Evolutionary conservation across 345 rosid species (phyloP), one percentile per base, ranked within the genome.

Genomic region (Durio zibethinus): DNA sequence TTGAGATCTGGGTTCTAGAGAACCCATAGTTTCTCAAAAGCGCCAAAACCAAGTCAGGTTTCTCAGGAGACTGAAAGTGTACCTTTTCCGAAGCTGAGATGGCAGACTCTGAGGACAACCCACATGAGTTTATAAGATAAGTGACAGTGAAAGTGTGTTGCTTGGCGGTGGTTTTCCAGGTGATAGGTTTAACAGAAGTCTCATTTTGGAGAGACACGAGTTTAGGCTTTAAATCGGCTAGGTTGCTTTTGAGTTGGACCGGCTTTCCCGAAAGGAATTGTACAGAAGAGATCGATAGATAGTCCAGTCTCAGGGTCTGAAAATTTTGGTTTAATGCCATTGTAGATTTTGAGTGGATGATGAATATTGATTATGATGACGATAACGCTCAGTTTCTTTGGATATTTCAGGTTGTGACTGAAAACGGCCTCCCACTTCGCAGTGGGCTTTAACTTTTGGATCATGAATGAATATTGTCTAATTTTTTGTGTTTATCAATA

Each of bases 81-180:
- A 87, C 77, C 73, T 81, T 81, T n/a, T 77, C 57, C 23, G 89
- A 36, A 1, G 76, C 83, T 50, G 73, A 3, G 21, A 21, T 25
- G 48, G 90, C 89, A 25, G 78, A 69, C 47, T 85, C 90, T 15
- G 76, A 81, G 52, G 86, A 77, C 21, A 87, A 43, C 6, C 90
- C 89, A 40, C 92, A 89, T 23, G 89, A 76, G 16, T 80, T 62
- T 72, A 80, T 64, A 0, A 86, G 89, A 57, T 87, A 89, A 70
- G 60, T 6, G 10, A 83, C 75, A 21, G 86, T 79, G 69, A 84
- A 79, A 67, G 85, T 78, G 77, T 66, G 75, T 14, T 77, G 73
- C 18, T 77, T 67, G 70, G 73, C 59, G 36, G 71, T 27, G 69
- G 7, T 47, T 74, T 78, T 75, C 71, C 70, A 47, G 65, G 74